Percentiles rank a stretch among this genome's conserved stretches.
These are phyloP conservation scores for Cystoderma amianthinum DNA, from an alignment of 768 basidiomycete species.

Conservation along the genomic window DNA sequence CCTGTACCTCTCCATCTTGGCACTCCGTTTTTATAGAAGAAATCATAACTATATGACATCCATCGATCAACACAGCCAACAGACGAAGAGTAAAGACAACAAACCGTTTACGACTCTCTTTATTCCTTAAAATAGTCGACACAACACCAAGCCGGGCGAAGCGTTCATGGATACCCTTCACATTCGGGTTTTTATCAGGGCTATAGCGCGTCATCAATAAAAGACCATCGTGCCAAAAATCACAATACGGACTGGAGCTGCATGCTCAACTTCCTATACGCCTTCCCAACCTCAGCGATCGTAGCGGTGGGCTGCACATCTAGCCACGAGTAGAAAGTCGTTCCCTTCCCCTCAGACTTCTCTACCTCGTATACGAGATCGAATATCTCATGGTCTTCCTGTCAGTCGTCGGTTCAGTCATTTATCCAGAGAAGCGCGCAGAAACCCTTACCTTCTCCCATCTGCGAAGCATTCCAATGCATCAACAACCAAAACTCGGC, in stretches of 20 bases:
- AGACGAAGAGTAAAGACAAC: conserved; percentile 21
- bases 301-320: conserved; percentile 72
- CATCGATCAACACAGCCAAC: conserved; percentile 1
- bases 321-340: conserved; percentile 95
- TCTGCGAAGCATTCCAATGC: conserved; percentile 23
- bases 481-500: conserved; percentile 2
- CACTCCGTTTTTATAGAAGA: conserved; percentile 97
- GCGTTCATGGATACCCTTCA: conserved; percentile 77
- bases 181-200: conserved; percentile 91
- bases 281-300: conserved; percentile 73
- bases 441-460: conserved; percentile 58
- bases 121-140: conserved; percentile 69
- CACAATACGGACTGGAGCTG: conserved; percentile 67
- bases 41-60: conserved; percentile 57
- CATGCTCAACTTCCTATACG: conserved; percentile 89
- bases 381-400: conserved; percentile 97
- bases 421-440: neutral
- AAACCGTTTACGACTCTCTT: conserved; percentile 71
- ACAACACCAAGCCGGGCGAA: conserved; percentile 92
- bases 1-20: conserved; percentile 95
- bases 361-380: conserved; percentile 84
- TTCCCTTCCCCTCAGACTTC: conserved; percentile 83
- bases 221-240: neutral
- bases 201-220: conserved; percentile 27
- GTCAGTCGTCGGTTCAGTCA: neutral